Base-by-base conservation (phyloP, 1,284 basidiomycete species). In the Apiotrichum montevideense region DNA sequence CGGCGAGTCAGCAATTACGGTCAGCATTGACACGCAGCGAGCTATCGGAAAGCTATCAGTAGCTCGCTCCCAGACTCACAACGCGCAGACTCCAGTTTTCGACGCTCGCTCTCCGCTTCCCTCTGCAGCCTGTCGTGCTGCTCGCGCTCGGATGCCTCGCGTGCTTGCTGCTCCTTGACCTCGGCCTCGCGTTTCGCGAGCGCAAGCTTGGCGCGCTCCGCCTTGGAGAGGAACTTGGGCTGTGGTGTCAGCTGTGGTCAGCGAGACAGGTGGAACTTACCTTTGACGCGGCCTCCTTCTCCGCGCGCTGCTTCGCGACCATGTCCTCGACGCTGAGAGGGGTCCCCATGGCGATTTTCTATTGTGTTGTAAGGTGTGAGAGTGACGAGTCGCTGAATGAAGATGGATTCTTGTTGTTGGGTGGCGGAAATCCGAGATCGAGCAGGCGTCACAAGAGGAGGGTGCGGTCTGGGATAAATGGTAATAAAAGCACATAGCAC, bases 141-240 rank as follows among this genome's bases (percentile, higher is more conserved):
- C 46, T 88, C 84, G 35, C 84, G 82, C 53, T 79, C 82, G 58
- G 83, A 83, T 61, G 80, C 84, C 13, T 59, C 51, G 10, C 46
- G 50, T 45, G 43, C 56, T 13, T 52, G 63, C 67, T 87, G 82
- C 49, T 83, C 84, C 56, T 78, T 81, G 55, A 90, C 86, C 72
- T 90, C 90, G 61, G 84, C 82, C 51, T 84, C 81, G n/a, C 91
- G 85, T 68, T 90, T 87, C 40, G 86, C 85, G 62, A 95, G 87
- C 1, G 92, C 93, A 41, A 94, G 78, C 67, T 85, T 84, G n/a
- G 88, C 88, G 46, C 91, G 84, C 69, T 93, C 87, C 65, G 90
- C 88, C 75, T 87, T 94, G 3, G 87, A 84, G 15, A 95, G 80
- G 79, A 95, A 95, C 73, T 84, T 92, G 37, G 90, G 90, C 90